Evolutionary conservation across 371 early-diverging fungal species (phyloP).

Genomic region (Apophysomyces sp.): DNA sequence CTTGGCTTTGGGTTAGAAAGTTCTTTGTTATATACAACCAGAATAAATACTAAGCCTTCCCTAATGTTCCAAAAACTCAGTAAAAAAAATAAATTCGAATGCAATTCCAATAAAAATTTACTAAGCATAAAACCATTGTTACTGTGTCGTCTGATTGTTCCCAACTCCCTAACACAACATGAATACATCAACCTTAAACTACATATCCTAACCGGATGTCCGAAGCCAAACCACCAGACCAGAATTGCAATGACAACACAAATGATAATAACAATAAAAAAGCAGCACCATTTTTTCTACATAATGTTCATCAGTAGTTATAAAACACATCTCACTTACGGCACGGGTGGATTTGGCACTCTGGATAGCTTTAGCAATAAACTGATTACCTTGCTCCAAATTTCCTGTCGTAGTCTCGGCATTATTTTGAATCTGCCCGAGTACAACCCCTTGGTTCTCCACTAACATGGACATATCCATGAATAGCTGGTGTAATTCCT

Average conservation of each 20-base stretch:
- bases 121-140: too few species aligned
- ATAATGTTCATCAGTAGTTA: neutral
- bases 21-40: too few species aligned
- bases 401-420: conserved; percentile 61
- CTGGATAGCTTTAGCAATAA: conserved; percentile 60
- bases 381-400: conserved; percentile 62
- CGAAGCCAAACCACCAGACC: conserved; percentile 37
- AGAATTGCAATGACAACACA: conserved; percentile 42
- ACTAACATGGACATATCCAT: conserved; percentile 81
- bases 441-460: conserved; percentile 69
- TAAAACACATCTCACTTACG: conserved; percentile 23
- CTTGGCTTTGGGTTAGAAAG: too few species aligned
- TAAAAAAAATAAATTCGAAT: too few species aligned
- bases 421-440: conserved; percentile 68
- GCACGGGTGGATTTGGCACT: conserved; percentile 67
- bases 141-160: conserved; percentile 1
- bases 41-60: too few species aligned
- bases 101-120: too few species aligned
- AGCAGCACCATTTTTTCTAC: conserved; percentile 59
- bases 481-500: conserved; percentile 78
- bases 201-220: conserved; percentile 14
- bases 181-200: neutral
- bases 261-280: conserved; percentile 41
- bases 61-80: too few species aligned
- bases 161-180: conserved; percentile 14